Percentiles rank a stretch among this genome's conserved stretches.
phyloP scores from a whole-genome alignment of 768 basidiomycete genomes.

The Suillus ampliporus region DNA sequence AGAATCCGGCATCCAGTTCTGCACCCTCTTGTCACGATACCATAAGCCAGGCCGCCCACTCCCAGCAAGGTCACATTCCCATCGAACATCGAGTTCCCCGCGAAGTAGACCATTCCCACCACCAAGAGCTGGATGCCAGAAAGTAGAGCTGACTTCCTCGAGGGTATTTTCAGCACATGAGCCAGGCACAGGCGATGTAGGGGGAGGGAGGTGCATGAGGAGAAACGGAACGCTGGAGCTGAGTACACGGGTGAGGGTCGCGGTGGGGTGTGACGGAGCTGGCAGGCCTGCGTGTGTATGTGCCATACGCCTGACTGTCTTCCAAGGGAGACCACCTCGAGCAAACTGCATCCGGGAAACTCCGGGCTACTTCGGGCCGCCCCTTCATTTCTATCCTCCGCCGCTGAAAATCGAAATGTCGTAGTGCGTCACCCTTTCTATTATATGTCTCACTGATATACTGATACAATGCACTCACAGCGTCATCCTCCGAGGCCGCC shows the following conservation, averaged over 20 bases:
- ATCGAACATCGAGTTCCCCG: constrained; percentile 67
- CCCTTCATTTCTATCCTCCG: constrained; percentile 21
- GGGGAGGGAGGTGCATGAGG: constrained; percentile 74
- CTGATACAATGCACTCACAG: constrained; percentile 40
- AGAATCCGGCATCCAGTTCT: constrained; percentile 26
- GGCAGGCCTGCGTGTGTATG: constrained; percentile 23
- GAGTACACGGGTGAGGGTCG: constrained; percentile 69
- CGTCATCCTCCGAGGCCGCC: constrained; percentile 78
- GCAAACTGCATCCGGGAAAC: constrained; percentile 22
- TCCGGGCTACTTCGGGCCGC: constrained; percentile 24
- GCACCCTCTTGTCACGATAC: constrained; percentile 38
- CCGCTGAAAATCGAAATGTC: constrained; percentile 42
- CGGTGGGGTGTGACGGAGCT: constrained; percentile 29
- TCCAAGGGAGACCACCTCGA: no score
- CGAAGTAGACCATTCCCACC: constrained; percentile 58
- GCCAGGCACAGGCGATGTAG: neutral
- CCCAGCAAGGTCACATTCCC: constrained; percentile 51
- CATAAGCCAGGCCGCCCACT: constrained; percentile 46
- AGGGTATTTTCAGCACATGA: constrained; percentile 11
- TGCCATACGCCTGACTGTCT: constrained; percentile 82
- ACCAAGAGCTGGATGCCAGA: constrained; percentile 74
- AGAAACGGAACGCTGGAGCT: constrained; percentile 81
- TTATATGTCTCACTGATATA: constrained; percentile 12
- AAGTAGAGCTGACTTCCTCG: constrained; percentile 50
- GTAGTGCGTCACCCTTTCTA: constrained; percentile 40